Evolutionary conservation across 2,329 filamentous ascomycete genomes (phyloP).

Genomic region (Xylaria sp.): DNA sequence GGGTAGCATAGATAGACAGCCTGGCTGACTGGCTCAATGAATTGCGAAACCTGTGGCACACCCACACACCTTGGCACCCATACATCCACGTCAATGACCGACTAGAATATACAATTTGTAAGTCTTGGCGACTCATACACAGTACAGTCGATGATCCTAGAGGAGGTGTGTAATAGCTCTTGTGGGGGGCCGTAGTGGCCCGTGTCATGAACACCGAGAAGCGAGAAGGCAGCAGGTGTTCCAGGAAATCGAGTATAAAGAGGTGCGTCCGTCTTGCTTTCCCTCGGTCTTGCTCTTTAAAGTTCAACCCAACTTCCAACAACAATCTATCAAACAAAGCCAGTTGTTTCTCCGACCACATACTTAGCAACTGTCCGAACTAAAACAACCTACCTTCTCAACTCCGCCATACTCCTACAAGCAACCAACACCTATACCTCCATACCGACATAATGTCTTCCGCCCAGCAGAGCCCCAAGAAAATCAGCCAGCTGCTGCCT

Average conservation of each 20-base stretch:
- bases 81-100: constrained; percentile 35
- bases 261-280: constrained; percentile 29
- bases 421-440: constrained; percentile 11
- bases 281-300: constrained; percentile 17
- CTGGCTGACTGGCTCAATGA: constrained; percentile 16
- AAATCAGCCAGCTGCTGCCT: constrained; percentile 39
- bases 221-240: constrained; percentile 16
- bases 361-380: not conserved
- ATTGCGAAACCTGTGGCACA: constrained; percentile 26
- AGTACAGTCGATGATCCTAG: constrained; percentile 17
- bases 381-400: not conserved
- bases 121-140: constrained; percentile 44
- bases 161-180: constrained; percentile 27
- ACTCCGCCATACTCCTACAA: constrained; percentile 27
- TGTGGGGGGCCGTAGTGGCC: constrained; percentile 35
- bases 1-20: constrained; percentile 11
- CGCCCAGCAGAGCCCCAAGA: constrained; percentile 36
- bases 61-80: constrained; percentile 31
- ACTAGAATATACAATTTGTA: constrained; percentile 39
- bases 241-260: constrained; percentile 36
- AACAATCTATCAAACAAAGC: constrained; percentile 23
- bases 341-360: not conserved
- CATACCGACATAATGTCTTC: constrained; percentile 44
- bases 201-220: constrained; percentile 23
- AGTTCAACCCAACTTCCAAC: constrained; percentile 18